Conservation (phyloP, 345 rosid genomes). For the Acer yangbiense region DNA sequence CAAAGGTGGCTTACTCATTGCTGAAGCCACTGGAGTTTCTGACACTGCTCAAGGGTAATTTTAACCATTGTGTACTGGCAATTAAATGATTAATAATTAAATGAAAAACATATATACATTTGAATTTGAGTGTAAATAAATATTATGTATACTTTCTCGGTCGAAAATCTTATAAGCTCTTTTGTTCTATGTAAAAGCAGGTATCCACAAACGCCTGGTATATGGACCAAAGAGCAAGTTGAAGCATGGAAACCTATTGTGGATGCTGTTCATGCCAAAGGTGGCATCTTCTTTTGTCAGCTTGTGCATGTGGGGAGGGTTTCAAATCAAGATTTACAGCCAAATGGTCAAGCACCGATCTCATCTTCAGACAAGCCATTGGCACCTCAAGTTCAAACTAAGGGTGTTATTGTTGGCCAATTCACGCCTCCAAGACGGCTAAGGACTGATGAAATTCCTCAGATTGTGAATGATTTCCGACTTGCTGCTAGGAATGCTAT, state of each 20-base stretch:
- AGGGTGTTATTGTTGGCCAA: conserved; percentile 37
- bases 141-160: too few relatives aligned
- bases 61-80: background rate
- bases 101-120: too few relatives aligned
- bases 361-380: conserved; percentile 55
- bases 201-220: too few relatives aligned
- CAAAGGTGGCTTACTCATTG: conserved; percentile 62
- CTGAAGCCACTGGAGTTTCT: conserved; percentile 71
- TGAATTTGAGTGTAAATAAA: background rate
- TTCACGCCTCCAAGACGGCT: conserved; percentile 62
- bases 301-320: too few relatives aligned
- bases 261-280: too few relatives aligned
- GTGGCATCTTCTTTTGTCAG: too few relatives aligned
- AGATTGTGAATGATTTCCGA: conserved; percentile 62
- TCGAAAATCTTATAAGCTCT: too few relatives aligned
- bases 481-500: conserved; percentile 79
- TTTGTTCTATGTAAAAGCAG: too few relatives aligned
- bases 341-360: conserved; percentile 32
- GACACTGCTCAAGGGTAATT: conserved; percentile 56
- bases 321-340: conserved; percentile 46
- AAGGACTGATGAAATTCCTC: conserved; percentile 63
- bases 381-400: conserved; percentile 37
- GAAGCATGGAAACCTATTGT: too few relatives aligned
- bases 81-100: too few relatives aligned
- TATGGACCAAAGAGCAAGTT: too few relatives aligned